Evolutionary conservation across 1,139 yeast species (phyloP), one percentile per base, ranked within the genome.

Genomic region (Geotrichum phurueaensis): DNA sequence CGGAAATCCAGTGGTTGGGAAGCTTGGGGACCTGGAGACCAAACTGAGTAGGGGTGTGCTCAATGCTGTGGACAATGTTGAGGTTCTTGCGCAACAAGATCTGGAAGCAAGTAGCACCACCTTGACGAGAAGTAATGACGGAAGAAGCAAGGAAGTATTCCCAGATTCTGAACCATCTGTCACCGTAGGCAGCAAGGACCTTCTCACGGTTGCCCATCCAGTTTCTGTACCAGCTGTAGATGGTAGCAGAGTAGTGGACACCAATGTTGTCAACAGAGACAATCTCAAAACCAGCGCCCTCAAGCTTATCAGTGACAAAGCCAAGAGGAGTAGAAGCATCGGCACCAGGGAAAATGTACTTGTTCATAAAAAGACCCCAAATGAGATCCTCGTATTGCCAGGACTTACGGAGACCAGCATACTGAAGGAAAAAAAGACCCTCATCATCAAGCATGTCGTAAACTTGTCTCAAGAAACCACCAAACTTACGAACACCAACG

Each of bases 281-380:
- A 69, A 89, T 83, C 78, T 90, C 97, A 73, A 90, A 90, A 2
- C 96, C 96, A 65, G 87, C 84, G 51, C 84, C 84, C 78, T 90
- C 97, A 73, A 91, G 83, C 68, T 84, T 79, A 65, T 86, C 83
- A 64, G 86, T 80, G 66, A 89, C 94, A 73, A 88, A 91, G 62
- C 90, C 89, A 70, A 91, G 82, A 57, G 97, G 97, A 61, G 97
- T 91, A 9, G 96, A 89, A 56, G 97, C 97, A 78, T 90, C 97
- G 60, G 97, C 97, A 77, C 97, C 97, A 54, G 97, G 97, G 90
- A 90, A 90, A 73, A 90, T 86, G 78, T 89, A 90, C 80, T 89
- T 90, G 84, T 91, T 90, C 97, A 90, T 91, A 76, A 90, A 91
- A 73, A 91, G 80, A 68, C 97, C 97, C 97, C 97, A 90, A 76